Evolutionary conservation across 1,284 basidiomycete genomes (phyloP), one percentile per base, ranked within the genome.

Genomic region (Trichosporon coremiiforme): DNA sequence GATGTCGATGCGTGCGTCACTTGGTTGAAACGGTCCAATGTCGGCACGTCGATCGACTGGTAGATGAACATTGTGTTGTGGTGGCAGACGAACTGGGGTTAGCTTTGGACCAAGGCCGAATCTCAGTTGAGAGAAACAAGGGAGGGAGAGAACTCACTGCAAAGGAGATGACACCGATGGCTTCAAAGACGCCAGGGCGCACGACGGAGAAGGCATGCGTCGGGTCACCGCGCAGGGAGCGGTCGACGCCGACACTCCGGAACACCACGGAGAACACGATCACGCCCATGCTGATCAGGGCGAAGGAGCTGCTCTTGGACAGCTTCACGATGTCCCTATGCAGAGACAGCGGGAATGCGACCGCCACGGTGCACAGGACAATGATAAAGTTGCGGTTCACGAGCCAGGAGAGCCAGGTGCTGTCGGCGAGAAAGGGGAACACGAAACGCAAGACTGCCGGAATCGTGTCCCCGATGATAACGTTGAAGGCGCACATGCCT

Each of bases 291-390:
- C 94, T 93, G 50, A 95, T 79, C 25, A 94, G 88, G 10, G 93
- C 94, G 69, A 99, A 89, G 1, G 91, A 90, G 38, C 93, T 95
- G 4, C 95, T 95, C 68, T 95, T 91, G 35, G 94, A 91, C 36
- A 99, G 89, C 83, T 97, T 98, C 84, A 97, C 93, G 76, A 99
- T 99, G 82, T 98, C 94, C 67, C 96, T 92, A 81, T 99, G 94
- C 20, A 99, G 87, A 4, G 93, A 96, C 41, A 99, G 88, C 0
- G 97, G 97, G 80, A 95, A 99, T 4, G 95, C 96, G 69, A 98
- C 90, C 76, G 89, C 88, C 68, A 92, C 83, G 1, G 94, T 97
- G 84, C 91, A 92, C 65, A 95, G 86, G 66, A 88, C 86, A 75
- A 96, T 95, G 80, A 98, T 86, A 82, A 97, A 94, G 78, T 92